Percentiles rank a stretch among this genome's conserved stretches.
These are phyloP conservation scores for Colletotrichum kahawae DNA, from an alignment of 2,329 filamentous ascomycete species.

Conservation along the genomic window DNA sequence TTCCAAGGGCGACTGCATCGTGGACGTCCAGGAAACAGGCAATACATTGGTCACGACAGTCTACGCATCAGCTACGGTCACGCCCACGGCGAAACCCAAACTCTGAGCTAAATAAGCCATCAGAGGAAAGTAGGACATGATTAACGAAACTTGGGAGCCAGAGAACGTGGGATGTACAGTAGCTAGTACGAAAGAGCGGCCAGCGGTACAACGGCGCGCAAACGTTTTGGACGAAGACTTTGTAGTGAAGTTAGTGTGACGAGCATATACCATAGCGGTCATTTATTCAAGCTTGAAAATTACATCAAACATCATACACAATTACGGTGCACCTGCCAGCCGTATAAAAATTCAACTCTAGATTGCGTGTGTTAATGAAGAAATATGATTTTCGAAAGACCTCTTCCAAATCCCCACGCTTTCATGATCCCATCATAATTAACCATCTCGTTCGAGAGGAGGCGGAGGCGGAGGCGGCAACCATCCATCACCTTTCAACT, in stretches of 20 bases:
- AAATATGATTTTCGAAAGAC: no score
- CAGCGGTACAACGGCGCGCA: not conserved
- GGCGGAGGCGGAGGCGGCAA: not conserved
- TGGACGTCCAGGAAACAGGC: not conserved
- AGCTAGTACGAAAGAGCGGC: not conserved
- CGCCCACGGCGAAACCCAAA: not conserved
- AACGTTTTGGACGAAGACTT: not conserved
- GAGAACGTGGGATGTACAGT: not conserved
- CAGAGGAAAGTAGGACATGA: rapidly evolving
- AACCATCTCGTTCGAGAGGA: no score
- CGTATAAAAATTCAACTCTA: no score
- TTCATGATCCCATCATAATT: no score
- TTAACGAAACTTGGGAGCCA: not conserved
- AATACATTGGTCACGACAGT: not conserved
- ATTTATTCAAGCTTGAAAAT: not conserved
- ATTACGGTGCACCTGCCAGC: no score
- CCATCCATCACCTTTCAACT: not conserved
- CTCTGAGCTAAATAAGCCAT: not conserved
- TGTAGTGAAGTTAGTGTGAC: not conserved
- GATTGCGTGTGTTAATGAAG: no score
- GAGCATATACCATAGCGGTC: not conserved
- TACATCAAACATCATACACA: not conserved
- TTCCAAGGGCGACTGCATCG: not conserved
- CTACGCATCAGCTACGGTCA: not conserved
- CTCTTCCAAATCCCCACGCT: no score